Base-by-base conservation (phyloP, 1,284 basidiomycete species). In the Austropuccinia psidii region DNA sequence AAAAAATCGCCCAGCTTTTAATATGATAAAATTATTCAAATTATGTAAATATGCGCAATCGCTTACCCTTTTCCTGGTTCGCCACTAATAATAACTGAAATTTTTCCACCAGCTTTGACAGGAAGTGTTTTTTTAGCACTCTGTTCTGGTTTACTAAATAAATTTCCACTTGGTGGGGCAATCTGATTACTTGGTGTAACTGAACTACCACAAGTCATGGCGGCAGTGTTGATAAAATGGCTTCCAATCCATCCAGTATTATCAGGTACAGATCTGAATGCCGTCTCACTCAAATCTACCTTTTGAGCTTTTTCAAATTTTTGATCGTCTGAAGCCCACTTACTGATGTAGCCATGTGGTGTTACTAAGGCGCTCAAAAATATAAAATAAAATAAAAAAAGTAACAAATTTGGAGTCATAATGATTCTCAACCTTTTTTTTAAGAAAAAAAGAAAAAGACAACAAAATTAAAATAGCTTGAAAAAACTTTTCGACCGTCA, bases 171-270 rank as follows among this genome's bases (percentile, higher is more conserved):
- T 17, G 70, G 70, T 7, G 60, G 21, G 15, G 45, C 70, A 11
- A 73, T 33, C 31, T 54, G 64, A 13, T 54, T 33, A 65, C 60
- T 64, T 6, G 70, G 61, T 4, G 70, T 73, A 15, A 52, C 43
- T 29, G 49, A 29, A 31, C 49, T 64, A 21, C 70, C 61, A 35
- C 70, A 73, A 8, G 55, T 52, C 29, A 73, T 65, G 15, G 60
- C 61, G 7, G 70, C 60, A 35, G 55, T 65, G 17, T 49, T 64
- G 17, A 73, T 37, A 24, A 65, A 65, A 39, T 73, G 37, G 50
- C 60, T 64, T 21, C 70, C 70, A 39, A 73, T 65, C 70, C 70
- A 64, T 17, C 70, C 70, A 2, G 70, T 73, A 33, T 73, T 73
- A 21, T 65, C 47, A 19, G 70, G 58, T 9, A 52, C 70, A n/a